Evolutionary conservation across 345 rosid genomes (phyloP).

Genomic region (Acer saccharum): DNA sequence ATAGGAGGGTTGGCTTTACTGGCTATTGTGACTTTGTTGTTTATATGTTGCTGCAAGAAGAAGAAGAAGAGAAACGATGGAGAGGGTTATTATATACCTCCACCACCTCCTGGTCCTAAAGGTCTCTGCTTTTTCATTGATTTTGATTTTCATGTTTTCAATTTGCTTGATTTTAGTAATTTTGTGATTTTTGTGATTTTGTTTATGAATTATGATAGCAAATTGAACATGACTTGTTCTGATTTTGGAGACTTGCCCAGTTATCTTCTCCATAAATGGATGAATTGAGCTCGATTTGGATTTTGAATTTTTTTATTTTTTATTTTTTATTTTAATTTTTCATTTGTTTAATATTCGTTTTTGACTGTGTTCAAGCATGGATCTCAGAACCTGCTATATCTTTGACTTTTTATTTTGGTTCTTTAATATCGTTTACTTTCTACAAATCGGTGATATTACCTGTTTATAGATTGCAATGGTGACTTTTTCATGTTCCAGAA

Average conservation of each 20-base stretch:
- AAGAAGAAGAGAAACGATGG: slow-evolving; percentile 53
- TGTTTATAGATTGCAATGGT: neutral
- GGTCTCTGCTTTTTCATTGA: slow-evolving; percentile 32
- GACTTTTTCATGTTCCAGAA: neutral
- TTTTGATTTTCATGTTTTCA: neutral
- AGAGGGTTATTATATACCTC: slow-evolving; percentile 44
- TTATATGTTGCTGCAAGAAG: slow-evolving; percentile 59
- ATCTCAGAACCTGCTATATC: neutral
- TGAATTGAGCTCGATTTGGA: neutral
- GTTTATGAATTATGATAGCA: neutral
- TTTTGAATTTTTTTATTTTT: neutral
- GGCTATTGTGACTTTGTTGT: slow-evolving; percentile 44
- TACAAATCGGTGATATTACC: neutral
- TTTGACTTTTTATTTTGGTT: slow-evolving; percentile 10
- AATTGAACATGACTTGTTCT: too few relatives aligned
- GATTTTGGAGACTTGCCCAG: too few relatives aligned
- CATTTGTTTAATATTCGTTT: neutral
- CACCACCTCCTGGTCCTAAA: slow-evolving; percentile 58
- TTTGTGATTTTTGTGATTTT: neutral
- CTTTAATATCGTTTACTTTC: neutral
- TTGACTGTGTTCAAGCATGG: neutral
- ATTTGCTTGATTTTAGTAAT: neutral
- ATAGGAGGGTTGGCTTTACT: slow-evolving; percentile 58
- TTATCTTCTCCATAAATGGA: neutral
- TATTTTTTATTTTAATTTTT: neutral